Evolutionary conservation across 257 asterid genomes (phyloP), one percentile per base, ranked within the genome.

Genomic region (Salvia rosmarinus): DNA sequence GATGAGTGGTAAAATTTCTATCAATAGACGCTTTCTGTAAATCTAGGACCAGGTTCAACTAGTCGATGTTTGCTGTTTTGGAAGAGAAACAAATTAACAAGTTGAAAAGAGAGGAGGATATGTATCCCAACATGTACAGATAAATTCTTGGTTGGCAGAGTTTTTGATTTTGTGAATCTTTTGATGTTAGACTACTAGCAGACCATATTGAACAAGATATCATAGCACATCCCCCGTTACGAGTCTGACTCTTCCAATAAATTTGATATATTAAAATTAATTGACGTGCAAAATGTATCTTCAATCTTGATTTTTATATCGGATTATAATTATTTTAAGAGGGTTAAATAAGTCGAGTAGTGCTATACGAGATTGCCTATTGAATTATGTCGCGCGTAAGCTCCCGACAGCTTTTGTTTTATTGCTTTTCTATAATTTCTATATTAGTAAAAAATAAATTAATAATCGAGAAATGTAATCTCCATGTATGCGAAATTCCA

Each of bases 1-100:
- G 99, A 94, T 21, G 98, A 90, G 72, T 93, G 98, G 98, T 93
- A 82, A 85, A 32, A 8, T 43, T 59, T 50, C 62, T 59, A 30
- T 17, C 16, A 32, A 49, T n/a, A 23, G 57, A 50, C 13, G 5
- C 7, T 58, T 17, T 28, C 43, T 65, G 73, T 65, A 71, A 35
- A 77, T 66, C 40, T 60, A 2, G 16, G 6, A 46, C 75, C 67
- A 28, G 46, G 20, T 70, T 61, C 57, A 30, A 55, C 30, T 19
- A 47, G 70, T 28, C 37, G 46, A 64, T 21, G 49, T 20, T 39
- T 7, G 54, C 4, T 43, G 10, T 19, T 64, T 56, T 34, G 58
- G 60, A 63, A 76, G 76, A 50, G 23, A 23, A 13, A 47, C 35
- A 21, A 37, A 37, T 43, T 75, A 5, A 9, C 42, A 21, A 28